phyloP scores from a whole-genome alignment of 2,329 filamentous ascomycete species.

The Xylariomycetidae sp. region DNA sequence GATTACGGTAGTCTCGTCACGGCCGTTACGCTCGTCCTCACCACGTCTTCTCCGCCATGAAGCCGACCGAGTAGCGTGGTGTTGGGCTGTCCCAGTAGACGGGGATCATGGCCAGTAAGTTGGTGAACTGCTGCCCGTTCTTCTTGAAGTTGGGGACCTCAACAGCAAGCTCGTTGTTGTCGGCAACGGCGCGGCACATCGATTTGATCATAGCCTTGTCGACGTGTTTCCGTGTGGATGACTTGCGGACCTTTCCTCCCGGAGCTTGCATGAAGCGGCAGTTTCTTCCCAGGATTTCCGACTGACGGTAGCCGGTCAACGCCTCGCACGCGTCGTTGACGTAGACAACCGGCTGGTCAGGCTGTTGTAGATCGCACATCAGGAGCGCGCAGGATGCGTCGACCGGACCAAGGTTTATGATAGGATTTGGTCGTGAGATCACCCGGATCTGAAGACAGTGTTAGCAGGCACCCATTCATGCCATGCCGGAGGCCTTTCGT shows the following conservation, averaged over 20 bases:
- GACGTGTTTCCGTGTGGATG: constrained; percentile 57
- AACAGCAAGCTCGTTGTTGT: constrained; percentile 40
- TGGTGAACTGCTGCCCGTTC: constrained; percentile 73
- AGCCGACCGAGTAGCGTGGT: constrained; percentile 71
- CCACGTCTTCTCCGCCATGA: constrained; percentile 55
- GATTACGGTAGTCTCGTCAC: no score
- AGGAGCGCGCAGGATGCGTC: constrained; percentile 81
- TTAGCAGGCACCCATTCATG: no score
- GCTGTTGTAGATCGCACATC: constrained; percentile 68
- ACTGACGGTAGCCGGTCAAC: constrained; percentile 69
- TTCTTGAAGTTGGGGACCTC: constrained; percentile 74
- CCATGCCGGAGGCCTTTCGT: no score
- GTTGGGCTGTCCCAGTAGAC: constrained; percentile 60
- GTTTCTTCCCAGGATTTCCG: constrained; percentile 72
- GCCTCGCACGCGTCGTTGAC: constrained; percentile 74
- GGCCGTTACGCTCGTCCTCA: constrained; percentile 5
- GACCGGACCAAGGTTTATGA: constrained; percentile 73
- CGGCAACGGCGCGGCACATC: constrained; percentile 41
- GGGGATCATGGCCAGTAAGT: constrained; percentile 79
- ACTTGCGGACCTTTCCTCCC: constrained; percentile 56
- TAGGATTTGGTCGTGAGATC: constrained; percentile 62
- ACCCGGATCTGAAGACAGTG: constrained; percentile 55
- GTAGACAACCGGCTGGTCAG: constrained; percentile 77
- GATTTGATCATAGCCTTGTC: constrained; percentile 58
- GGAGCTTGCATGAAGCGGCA: constrained; percentile 81